These are phyloP conservation scores for Phytopythium sindhum DNA, from an alignment of 352 stramenopile species.

Conservation along the genomic window DNA sequence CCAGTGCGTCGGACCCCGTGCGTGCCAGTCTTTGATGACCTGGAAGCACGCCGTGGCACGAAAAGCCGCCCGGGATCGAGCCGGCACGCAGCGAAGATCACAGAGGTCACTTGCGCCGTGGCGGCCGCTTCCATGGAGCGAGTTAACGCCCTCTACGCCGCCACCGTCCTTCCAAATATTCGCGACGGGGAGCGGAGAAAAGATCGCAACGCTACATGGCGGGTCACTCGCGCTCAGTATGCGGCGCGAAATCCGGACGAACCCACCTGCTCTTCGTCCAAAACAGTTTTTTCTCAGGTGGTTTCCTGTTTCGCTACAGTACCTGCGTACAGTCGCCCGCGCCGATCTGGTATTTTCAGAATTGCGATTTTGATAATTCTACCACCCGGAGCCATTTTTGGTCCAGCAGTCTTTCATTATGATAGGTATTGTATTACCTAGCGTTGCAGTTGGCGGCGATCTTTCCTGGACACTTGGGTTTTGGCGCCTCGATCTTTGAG, in stretches of 20 bases:
- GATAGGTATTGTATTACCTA: too few relatives aligned
- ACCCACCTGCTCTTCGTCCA: not conserved
- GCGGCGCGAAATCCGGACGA: not conserved
- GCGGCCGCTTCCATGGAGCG: not conserved
- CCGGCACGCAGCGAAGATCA: not conserved
- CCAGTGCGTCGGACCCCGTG: not conserved
- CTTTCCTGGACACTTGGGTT: not conserved
- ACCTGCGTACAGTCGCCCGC: too few relatives aligned
- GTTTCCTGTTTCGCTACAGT: too few relatives aligned
- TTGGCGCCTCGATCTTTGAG: not conserved
- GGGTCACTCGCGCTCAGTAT: not conserved
- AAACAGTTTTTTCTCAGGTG: too few relatives aligned
- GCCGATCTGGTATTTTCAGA: too few relatives aligned
- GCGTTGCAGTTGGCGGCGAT: not conserved
- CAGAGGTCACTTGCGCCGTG: too few relatives aligned
- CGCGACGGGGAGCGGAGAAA: not conserved
- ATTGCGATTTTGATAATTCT: too few relatives aligned
- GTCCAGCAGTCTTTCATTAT: not conserved
- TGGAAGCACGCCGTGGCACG: not conserved
- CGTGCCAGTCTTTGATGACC: not conserved
- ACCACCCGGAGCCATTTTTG: not conserved
- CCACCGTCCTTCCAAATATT: not conserved
- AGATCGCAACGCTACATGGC: conserved; percentile 2
- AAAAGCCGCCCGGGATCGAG: not conserved
- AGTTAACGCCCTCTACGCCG: not conserved